A percentile compares a stretch with the other conserved stretches of the same genome.
These are phyloP conservation scores for Aspergillus costaricaensis DNA, from an alignment of 2,329 filamentous ascomycete genomes.

Conservation along the genomic window DNA sequence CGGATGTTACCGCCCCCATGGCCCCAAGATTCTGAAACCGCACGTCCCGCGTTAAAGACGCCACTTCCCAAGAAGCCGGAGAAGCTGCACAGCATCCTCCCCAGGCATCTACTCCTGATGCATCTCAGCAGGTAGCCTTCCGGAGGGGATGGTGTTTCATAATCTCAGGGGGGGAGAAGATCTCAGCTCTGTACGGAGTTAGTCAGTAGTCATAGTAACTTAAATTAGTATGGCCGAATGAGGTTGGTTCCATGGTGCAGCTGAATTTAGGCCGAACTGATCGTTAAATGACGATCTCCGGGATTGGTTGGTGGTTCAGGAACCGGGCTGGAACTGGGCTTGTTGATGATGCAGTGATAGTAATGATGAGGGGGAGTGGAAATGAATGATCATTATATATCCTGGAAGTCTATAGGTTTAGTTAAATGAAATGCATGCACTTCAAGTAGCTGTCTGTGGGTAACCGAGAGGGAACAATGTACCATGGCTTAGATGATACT, in stretches of 20 bases:
- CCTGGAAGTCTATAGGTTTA: neutral
- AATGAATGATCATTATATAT: neutral
- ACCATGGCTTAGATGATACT: too few relatives aligned
- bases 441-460: too few relatives aligned
- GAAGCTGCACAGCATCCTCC: too few relatives aligned
- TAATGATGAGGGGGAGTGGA: neutral
- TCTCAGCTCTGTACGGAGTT: too few relatives aligned
- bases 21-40: neutral
- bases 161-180: neutral
- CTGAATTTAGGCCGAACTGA: neutral
- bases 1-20: neutral
- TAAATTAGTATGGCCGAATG: neutral
- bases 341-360: neutral
- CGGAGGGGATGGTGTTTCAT: neutral
- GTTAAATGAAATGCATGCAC: too few relatives aligned
- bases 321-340: neutral
- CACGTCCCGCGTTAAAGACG: neutral
- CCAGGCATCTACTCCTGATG: neutral
- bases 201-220: neutral
- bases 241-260: neutral
- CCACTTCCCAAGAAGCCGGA: too few relatives aligned
- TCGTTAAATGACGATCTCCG: conserved; percentile 4
- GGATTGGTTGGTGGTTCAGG: neutral
- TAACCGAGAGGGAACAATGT: too few relatives aligned
- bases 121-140: neutral